These are phyloP conservation scores for Samsoniella hepiali DNA, from an alignment of 2,329 filamentous ascomycete species.

Conservation along the genomic window DNA sequence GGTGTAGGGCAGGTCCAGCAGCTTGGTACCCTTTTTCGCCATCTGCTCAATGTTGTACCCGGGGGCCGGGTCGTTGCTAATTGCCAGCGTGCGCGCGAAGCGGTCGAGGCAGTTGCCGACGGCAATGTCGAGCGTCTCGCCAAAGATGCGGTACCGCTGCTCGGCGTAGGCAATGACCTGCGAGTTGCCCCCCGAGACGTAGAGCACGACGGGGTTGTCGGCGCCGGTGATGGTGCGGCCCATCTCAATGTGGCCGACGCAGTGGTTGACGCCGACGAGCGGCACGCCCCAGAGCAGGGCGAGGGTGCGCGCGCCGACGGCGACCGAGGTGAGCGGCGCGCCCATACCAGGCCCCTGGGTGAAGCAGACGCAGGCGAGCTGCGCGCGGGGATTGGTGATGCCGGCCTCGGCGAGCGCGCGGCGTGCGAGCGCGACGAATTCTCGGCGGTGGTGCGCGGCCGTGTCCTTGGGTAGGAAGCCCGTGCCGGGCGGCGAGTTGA, in stretches of 20 bases:
- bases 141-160: slow-evolving; percentile 94
- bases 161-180: slow-evolving; percentile 97
- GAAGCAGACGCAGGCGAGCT: slow-evolving; percentile 92
- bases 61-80: slow-evolving; percentile 93
- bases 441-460: slow-evolving; percentile 82
- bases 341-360: slow-evolving; percentile 97
- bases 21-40: slow-evolving; percentile 66
- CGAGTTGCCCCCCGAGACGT: slow-evolving; percentile 93
- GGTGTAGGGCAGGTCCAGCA: slow-evolving; percentile 88
- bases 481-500: slow-evolving; percentile 83
- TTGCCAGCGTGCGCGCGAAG: slow-evolving; percentile 85
- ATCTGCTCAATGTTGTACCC: slow-evolving; percentile 98
- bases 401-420: slow-evolving; percentile 70
- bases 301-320: slow-evolving; percentile 78
- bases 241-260: slow-evolving; percentile 99
- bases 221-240: slow-evolving; percentile 89
- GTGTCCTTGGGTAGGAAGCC: slow-evolving; percentile 98
- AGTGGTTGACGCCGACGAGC: slow-evolving; percentile 96
- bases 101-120: slow-evolving; percentile 97
- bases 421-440: slow-evolving; percentile 79
- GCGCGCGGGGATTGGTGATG: slow-evolving; percentile 46
- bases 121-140: slow-evolving; percentile 94
- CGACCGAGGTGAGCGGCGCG: slow-evolving; percentile 81
- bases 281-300: slow-evolving; percentile 80
- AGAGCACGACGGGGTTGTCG: slow-evolving; percentile 87